These are phyloP conservation scores for Primulina eburnea DNA, from an alignment of 257 asterid genomes.

Conservation along the genomic window DNA sequence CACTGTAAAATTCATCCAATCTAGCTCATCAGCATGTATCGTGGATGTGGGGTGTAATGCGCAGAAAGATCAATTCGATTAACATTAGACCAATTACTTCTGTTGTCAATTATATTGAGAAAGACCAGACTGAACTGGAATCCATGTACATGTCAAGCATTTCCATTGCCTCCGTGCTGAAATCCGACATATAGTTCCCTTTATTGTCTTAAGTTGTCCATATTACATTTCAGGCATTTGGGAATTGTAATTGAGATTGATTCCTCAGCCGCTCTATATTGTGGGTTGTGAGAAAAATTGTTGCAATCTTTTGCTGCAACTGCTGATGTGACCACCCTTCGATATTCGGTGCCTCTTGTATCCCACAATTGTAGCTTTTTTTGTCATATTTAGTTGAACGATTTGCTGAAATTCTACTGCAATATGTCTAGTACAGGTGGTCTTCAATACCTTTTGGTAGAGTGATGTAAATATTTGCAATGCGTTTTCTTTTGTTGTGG, in stretches of 20 bases:
- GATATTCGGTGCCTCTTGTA: neutral
- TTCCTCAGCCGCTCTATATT: conserved; percentile 3
- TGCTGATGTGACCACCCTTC: neutral
- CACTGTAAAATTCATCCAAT: conserved; percentile 10
- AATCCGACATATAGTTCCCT: neutral
- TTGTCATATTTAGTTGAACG: neutral
- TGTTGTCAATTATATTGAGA: conserved; percentile 5
- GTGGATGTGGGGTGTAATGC: conserved; percentile 1
- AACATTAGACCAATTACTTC: conserved; percentile 5
- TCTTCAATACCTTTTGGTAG: neutral
- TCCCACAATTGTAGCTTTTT: neutral
- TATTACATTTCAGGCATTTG: conserved; percentile 16
- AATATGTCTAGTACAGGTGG: neutral
- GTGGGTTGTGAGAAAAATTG: conserved; percentile 2
- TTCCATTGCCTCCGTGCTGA: conserved; percentile 15
- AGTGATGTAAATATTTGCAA: neutral
- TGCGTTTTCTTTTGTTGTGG: conserved; percentile 1
- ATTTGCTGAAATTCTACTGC: conserved; percentile 2
- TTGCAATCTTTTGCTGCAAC: conserved; percentile 8
- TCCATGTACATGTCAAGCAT: neutral
- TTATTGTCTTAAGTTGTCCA: neutral
- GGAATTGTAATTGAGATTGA: conserved; percentile 3
- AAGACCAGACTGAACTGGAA: neutral
- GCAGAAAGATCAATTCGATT: conserved; percentile 2
- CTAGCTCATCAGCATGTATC: conserved; percentile 1